Base-by-base conservation (phyloP, 2,329 filamentous ascomycete species). In the Thielaviopsis punctulata region DNA sequence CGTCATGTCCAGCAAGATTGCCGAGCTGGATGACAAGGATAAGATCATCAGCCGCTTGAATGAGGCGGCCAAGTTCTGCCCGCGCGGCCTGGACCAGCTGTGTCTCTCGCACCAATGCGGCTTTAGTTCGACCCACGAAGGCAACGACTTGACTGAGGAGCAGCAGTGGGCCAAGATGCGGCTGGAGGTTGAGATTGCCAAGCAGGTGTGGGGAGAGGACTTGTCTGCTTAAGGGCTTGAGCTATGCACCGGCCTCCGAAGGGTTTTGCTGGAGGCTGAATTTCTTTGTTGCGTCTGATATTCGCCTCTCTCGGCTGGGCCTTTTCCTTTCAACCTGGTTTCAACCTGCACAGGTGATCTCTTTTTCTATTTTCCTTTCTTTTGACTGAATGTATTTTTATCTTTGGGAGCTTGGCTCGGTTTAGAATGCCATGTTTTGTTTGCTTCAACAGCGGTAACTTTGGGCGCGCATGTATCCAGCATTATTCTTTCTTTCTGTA, bases 151-250 rank as follows among this genome's bases (percentile, higher is more conserved):
- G 59, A 76, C 75, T 1, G 73, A 75, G 59, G 73, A 82, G 27
- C 81, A 79, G 59, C 86, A 86, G 82, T 73, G 79, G 65, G 76
- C 73, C 59, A 86, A 86, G 69, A 64, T 86, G 59, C 73, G 77
- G 65, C 67, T 86, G 52, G 82, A 86, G 36, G 73, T 78, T 54
- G 71, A 76, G 51, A 73, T 86, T 58, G 81, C 82, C 4, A 72
- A 79, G 59, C 72, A 77, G 52, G 70, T 86, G 36, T 86, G 82
- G 82, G 53, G 53, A 9, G 53, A 55, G 8, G 53, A 55, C 24
- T 48, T 55, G 27, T 45, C 52, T 15, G n/a, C n/a, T 19, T 41
- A 19, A 15, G n/a, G n/a, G n/a, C 4, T 6, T 8, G 36, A 10
- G 5, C 25, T 27, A 6, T 27, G 5, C 10, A 5, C 25, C 10